Evolutionary conservation across 257 asterid species (phyloP).

Genomic region (Nemophila menziesii): DNA sequence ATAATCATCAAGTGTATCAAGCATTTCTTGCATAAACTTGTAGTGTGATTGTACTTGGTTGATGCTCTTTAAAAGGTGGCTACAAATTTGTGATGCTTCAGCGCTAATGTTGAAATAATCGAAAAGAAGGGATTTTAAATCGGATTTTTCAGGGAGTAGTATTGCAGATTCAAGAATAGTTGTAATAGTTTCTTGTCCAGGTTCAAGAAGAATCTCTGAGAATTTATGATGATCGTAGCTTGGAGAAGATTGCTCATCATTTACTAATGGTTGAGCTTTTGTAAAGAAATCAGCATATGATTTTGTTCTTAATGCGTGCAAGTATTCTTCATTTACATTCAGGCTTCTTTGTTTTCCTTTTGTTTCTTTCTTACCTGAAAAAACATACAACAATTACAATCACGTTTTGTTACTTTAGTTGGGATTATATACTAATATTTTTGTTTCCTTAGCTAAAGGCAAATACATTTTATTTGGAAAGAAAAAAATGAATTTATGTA

Average conservation of each 20-base stretch:
- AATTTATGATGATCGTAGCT: constrained; percentile 8
- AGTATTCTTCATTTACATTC: constrained; percentile 56
- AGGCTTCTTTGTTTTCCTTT: constrained; percentile 15
- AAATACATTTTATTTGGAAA: no score
- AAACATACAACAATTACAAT: neutral
- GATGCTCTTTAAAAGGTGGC: constrained; percentile 35
- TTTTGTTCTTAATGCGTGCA: constrained; percentile 53
- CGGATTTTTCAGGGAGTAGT: constrained; percentile 19
- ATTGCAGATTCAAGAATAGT: constrained; percentile 36
- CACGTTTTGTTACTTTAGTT: neutral
- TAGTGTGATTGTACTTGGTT: constrained; percentile 34
- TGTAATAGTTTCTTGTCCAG: constrained; percentile 41
- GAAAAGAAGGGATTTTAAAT: constrained; percentile 41
- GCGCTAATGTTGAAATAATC: constrained; percentile 58
- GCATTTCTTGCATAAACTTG: constrained; percentile 19
- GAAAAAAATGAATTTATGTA: no score
- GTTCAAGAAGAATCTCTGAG: constrained; percentile 47
- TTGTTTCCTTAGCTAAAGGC: no score
- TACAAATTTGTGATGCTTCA: constrained; percentile 55
- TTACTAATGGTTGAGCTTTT: constrained; percentile 39
- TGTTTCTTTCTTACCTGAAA: constrained; percentile 33
- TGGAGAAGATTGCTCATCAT: constrained; percentile 18
- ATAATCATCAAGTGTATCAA: constrained; percentile 16
- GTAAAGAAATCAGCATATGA: constrained; percentile 52
- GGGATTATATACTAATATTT: no score